Evolutionary conservation across 176 grass and related monocot genomes (phyloP), one percentile per base, ranked within the genome.

Genomic region (Phragmites australis): DNA sequence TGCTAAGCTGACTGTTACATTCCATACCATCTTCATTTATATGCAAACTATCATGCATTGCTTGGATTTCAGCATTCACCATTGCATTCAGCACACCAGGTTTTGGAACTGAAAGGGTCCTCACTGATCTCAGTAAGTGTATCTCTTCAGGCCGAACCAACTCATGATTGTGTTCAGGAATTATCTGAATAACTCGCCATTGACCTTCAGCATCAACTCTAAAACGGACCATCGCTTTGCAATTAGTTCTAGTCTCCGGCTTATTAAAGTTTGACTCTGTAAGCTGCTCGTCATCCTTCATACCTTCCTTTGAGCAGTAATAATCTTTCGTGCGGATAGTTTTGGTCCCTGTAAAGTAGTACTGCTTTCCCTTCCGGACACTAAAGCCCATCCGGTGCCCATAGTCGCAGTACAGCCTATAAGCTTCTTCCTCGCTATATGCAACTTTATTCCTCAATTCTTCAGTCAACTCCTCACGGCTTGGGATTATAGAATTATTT

Each of bases 231-330:
- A 92, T 92, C 1, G 93, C 93, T 80, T 90, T 96, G 85, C 90
- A 96, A 48, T 91, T 91, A 68, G 93, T 96, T 71, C 93, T 84
- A 27, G 90, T 91, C 71, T 95, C 93, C 48, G 83, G 87, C 54
- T 83, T 86, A 46, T 87, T 90, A 74, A 89, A 89, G 81, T 92
- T 91, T 57, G 90, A 77, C 70, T 92, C 90, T 1, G 86, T 91
- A 67, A 84, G 77, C 72, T 85, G 85, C 40, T 95, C 93, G 22
- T 95, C 90, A 48, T 95, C 90, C 73, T 89, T 86, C 84, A 91
- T 80, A 73, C 93, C 93, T 88, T 92, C 93, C 70, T 95, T 95
- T 29, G 93, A 95, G 83, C 93, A 95, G 86, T 92, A 92, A 83
- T 95, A 95, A 74, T 95, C 93, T 83, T 92, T 92, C 7, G 90